A percentile compares a stretch with the other conserved stretches of the same genome.
phyloP scores from a whole-genome alignment of 106 monocot genomes.

The Acanthochlamys bracteata region DNA sequence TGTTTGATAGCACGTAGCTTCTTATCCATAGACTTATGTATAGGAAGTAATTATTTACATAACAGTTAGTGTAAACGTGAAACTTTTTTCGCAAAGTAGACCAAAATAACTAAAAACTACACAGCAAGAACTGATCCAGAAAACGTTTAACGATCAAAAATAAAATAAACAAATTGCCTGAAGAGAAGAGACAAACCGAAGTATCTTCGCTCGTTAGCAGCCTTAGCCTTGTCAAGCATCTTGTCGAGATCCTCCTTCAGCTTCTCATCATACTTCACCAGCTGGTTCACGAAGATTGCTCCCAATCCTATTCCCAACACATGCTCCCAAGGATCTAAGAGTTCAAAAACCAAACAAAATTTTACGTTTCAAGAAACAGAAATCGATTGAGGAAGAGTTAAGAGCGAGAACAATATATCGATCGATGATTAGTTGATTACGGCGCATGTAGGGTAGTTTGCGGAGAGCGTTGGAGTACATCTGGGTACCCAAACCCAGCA shows the following conservation, averaged over 20 bases:
- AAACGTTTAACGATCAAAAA: too few species aligned
- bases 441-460: conserved; percentile 92
- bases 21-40: too few species aligned
- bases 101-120: too few species aligned
- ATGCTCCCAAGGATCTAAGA: conserved; percentile 92
- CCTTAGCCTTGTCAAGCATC: conserved; percentile 82
- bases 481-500: conserved; percentile 70
- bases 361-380: not conserved
- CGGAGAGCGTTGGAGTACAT: conserved; percentile 99
- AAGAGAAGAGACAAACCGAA: conserved; percentile 33
- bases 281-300: conserved; percentile 70
- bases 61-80: too few species aligned
- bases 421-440: conserved; percentile 19
- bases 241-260: conserved; percentile 80
- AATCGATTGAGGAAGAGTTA: not conserved
- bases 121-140: too few species aligned
- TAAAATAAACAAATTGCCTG: not conserved
- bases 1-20: too few species aligned
- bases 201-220: conserved; percentile 87
- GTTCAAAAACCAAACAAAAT: not conserved
- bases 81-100: too few species aligned
- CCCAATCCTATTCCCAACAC: conserved; percentile 87
- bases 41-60: too few species aligned
- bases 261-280: conserved; percentile 79
- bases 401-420: not conserved